These are phyloP conservation scores for Jacaranda copaia DNA, from an alignment of 257 asterid species.

Conservation along the genomic window DNA sequence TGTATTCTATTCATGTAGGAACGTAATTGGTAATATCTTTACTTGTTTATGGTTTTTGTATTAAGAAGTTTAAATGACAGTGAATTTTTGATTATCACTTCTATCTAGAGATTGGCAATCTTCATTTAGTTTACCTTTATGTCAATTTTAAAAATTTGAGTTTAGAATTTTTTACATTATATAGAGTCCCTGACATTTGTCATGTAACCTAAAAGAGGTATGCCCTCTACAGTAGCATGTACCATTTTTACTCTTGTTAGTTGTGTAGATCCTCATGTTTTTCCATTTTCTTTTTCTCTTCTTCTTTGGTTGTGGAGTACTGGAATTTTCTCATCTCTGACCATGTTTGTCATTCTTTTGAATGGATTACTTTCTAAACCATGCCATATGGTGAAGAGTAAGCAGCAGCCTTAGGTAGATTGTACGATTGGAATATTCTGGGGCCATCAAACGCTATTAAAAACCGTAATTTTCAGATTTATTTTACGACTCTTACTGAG, in stretches of 20 bases:
- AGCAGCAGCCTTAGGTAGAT: neutral
- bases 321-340: neutral
- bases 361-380: conserved; percentile 4
- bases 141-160: neutral
- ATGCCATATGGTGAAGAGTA: conserved; percentile 10
- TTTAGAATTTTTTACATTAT: neutral
- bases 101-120: neutral
- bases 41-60: neutral
- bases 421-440: neutral
- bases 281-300: neutral
- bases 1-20: too few species aligned
- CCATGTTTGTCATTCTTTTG: neutral
- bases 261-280: too few species aligned
- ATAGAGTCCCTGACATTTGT: neutral
- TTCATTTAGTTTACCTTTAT: neutral
- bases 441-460: neutral
- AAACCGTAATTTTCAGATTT: neutral
- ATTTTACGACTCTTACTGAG: neutral
- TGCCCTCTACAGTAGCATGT: neutral
- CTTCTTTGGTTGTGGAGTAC: neutral
- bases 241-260: neutral
- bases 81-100: neutral
- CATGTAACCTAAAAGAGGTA: neutral
- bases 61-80: neutral
- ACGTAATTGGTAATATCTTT: neutral